Percentiles rank a stretch among this genome's conserved stretches.
These are phyloP conservation scores for Microascus cirrosus DNA, from an alignment of 2,329 filamentous ascomycete genomes.

Conservation along the genomic window DNA sequence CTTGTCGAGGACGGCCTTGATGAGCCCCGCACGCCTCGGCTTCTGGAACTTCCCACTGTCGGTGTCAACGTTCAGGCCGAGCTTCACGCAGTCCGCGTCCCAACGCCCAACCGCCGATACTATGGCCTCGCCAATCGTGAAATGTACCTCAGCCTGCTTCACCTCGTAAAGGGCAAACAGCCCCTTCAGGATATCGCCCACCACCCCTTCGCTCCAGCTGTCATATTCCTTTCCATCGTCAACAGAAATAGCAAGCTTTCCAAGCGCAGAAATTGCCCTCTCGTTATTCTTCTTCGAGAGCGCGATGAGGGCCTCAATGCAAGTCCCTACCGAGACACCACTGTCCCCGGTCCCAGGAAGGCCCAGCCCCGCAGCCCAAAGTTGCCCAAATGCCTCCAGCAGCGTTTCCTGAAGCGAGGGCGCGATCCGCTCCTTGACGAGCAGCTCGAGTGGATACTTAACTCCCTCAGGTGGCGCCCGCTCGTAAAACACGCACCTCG, in stretches of 20 bases:
- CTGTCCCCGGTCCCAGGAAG: slow-evolving; percentile 13
- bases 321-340: slow-evolving; percentile 16
- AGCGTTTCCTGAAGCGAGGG: slow-evolving; percentile 30
- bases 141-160: slow-evolving; percentile 78
- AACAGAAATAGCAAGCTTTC: slow-evolving; percentile 59
- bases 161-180: slow-evolving; percentile 74
- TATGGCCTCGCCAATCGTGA: slow-evolving; percentile 81
- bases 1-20: slow-evolving; percentile 54
- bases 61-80: slow-evolving; percentile 62
- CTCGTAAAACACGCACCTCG: slow-evolving; percentile 32
- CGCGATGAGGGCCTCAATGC: slow-evolving; percentile 52
- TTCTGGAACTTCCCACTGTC: slow-evolving; percentile 24
- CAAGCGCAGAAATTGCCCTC: slow-evolving; percentile 69
- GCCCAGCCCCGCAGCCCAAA: slow-evolving; percentile 33
- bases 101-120: slow-evolving; percentile 69
- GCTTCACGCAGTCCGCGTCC: slow-evolving; percentile 67
- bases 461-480: slow-evolving; percentile 14
- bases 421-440: slow-evolving; percentile 17
- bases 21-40: slow-evolving; percentile 26
- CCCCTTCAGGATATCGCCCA: slow-evolving; percentile 50
- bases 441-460: slow-evolving; percentile 17
- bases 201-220: slow-evolving; percentile 22
- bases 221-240: slow-evolving; percentile 23
- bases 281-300: slow-evolving; percentile 74
- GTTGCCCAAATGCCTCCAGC: slow-evolving; percentile 31